Conservation (phyloP, 2,329 filamentous ascomycete genomes). For the Venturiaceae sp. region DNA sequence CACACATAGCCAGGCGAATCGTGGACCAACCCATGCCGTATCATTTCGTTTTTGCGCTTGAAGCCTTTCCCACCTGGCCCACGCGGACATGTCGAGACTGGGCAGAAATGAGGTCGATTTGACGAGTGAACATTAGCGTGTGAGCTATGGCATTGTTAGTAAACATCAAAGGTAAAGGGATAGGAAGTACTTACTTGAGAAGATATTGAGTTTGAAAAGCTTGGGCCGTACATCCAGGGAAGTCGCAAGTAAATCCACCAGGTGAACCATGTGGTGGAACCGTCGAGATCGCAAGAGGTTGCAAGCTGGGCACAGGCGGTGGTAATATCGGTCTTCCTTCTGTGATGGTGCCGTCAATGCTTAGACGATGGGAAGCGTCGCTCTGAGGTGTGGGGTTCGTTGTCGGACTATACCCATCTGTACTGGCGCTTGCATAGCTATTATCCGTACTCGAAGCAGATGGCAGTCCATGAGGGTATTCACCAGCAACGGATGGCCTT, state of each 20-base stretch:
- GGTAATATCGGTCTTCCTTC: conserved; percentile 21
- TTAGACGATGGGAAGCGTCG: conserved; percentile 11
- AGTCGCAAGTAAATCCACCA: conserved; percentile 49
- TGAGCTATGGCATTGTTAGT: conserved; percentile 37
- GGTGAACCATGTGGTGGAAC: conserved; percentile 12
- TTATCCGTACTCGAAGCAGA: conserved; percentile 19
- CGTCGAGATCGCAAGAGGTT: conserved; percentile 11
- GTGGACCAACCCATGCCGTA: conserved; percentile 77
- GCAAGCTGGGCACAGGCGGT: conserved; percentile 16
- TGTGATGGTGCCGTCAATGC: conserved; percentile 17
- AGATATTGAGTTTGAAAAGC: conserved; percentile 72
- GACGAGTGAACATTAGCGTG: conserved; percentile 62
- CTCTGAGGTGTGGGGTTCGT: conserved; percentile 21
- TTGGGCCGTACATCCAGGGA: conserved; percentile 56
- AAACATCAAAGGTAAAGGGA: background rate
- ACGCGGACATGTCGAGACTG: conserved; percentile 46
- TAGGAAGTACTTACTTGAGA: conserved; percentile 48
- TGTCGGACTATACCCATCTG: conserved; percentile 24
- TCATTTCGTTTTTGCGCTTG: conserved; percentile 63
- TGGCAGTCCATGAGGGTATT: background rate
- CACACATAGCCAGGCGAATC: conserved; percentile 92
- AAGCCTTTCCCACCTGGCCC: conserved; percentile 56
- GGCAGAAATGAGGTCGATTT: conserved; percentile 54
- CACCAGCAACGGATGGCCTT: background rate
- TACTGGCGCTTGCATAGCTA: conserved; percentile 20